These are phyloP conservation scores for Thelonectria blattea DNA, from an alignment of 2,329 filamentous ascomycete species.

Conservation along the genomic window DNA sequence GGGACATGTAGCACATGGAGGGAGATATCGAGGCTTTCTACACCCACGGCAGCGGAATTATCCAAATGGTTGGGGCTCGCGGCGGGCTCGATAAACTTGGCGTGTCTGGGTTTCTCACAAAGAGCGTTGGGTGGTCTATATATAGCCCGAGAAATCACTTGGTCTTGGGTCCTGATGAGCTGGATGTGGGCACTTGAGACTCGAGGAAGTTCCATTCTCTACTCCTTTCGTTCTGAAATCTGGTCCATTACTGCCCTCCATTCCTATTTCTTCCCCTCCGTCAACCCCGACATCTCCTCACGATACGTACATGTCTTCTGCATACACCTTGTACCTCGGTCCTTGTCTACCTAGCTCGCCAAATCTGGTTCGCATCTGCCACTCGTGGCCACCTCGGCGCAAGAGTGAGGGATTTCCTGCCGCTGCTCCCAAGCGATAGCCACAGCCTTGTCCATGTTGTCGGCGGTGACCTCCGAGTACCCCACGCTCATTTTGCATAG, in stretches of 20 bases:
- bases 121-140: slow-evolving; percentile 5
- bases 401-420: not conserved
- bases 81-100: not conserved
- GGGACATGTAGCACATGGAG: slow-evolving; percentile 1
- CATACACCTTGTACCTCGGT: no score
- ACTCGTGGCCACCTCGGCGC: not conserved
- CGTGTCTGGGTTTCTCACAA: slow-evolving; percentile 8
- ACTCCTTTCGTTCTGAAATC: no score
- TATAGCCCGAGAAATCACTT: not conserved
- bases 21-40: slow-evolving; percentile 1
- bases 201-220: no score
- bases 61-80: slow-evolving; percentile 6
- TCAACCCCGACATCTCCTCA: no score
- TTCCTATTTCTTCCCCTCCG: no score
- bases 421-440: not conserved
- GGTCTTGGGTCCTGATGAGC: not conserved
- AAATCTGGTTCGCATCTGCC: not conserved
- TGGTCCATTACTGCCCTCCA: no score
- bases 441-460: not conserved
- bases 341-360: no score
- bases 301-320: no score
- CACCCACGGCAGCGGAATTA: slow-evolving; percentile 1
- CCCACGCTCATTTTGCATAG: not conserved
- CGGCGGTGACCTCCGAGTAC: not conserved
- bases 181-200: not conserved